Conservation (phyloP, 2,329 filamentous ascomycete species). For the Pyrenophora tritici-repentis region DNA sequence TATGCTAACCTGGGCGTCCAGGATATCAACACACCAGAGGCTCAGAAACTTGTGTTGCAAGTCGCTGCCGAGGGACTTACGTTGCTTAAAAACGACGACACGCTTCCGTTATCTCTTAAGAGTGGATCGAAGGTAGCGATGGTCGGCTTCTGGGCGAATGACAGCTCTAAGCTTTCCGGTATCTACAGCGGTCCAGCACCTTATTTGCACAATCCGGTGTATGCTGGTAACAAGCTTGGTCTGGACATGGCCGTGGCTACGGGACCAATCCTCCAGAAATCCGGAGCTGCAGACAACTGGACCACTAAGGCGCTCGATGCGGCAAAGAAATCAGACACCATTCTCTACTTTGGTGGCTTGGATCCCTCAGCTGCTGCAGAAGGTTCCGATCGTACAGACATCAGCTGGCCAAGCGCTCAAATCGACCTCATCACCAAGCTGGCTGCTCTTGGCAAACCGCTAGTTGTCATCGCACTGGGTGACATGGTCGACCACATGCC, state of each 20-base stretch:
- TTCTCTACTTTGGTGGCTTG: conserved; percentile 62
- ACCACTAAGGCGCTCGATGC: conserved; percentile 24
- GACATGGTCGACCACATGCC: conserved; percentile 59
- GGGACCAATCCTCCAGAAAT: conserved; percentile 22
- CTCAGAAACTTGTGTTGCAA: conserved; percentile 61
- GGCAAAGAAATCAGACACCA: conserved; percentile 55
- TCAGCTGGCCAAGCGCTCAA: conserved; percentile 60
- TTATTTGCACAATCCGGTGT: conserved; percentile 60
- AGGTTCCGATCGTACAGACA: conserved; percentile 55
- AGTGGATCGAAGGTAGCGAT: conserved; percentile 56
- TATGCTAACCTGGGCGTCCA: conserved; percentile 57
- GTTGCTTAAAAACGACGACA: conserved; percentile 58
- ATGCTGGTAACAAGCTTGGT: conserved; percentile 55
- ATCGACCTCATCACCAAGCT: conserved; percentile 58
- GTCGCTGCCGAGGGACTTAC: conserved; percentile 56
- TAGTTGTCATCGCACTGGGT: conserved; percentile 60
- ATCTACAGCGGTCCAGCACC: conserved; percentile 64
- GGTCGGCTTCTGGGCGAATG: conserved; percentile 64
- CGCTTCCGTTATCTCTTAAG: conserved; percentile 51
- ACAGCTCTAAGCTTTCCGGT: conserved; percentile 62
- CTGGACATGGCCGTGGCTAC: conserved; percentile 47
- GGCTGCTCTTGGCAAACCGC: conserved; percentile 54
- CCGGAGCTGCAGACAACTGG: conserved; percentile 20
- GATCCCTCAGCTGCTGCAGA: conserved; percentile 60
- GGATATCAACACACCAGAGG: conserved; percentile 61